Base-by-base conservation (phyloP, 495 filamentous ascomycete species). In the Penicillium ucsense region DNA sequence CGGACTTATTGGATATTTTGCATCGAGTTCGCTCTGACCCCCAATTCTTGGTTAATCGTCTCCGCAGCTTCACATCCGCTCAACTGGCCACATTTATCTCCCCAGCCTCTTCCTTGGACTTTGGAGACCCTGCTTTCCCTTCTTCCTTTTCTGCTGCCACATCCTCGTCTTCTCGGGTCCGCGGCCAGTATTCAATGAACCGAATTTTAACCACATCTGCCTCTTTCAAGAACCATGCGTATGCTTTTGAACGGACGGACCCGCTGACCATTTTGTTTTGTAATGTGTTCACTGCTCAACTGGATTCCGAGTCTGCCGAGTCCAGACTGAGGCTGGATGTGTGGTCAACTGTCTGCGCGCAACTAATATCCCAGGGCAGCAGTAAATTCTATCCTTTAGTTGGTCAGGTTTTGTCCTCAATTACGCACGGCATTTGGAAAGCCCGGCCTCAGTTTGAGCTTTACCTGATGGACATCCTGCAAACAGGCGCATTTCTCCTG, bases 381-480 rank as follows among this genome's bases (percentile, higher is more conserved):
- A 69, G 51, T 56, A 66, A 57, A 55, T 72, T 68, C 37, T 62
- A 64, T 43, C 61, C 63, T 40, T 61, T 74, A 4, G 54, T 74
- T 35, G 62, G 62, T 46, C 63, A 72, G 34, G 64, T 74, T 8
- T 77, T 97, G 34, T 88, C 91, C 65, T 79, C 85, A 85, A 79
- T 89, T 45, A 77, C 80, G 34, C 85, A 88, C 71, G 81, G 86
- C 59, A 84, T 88, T 59, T 97, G 92, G 92, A 84, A 85, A 48
- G 85, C 87, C 46, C 86, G 82, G 51, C 80, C 82, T 52, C 89
- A 87, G 54, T 83, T 98, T 73, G 90, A 95, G 70, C 82, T 87
- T 57, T 95, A 89, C 59, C 78, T 98, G 4, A 91, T 94, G 87
- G 83, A 88, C 59, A 84, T 91, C 48, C 77, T 98, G 12, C 87